Percentiles rank a stretch among this genome's conserved stretches.
phyloP scores from a whole-genome alignment of 768 basidiomycete species.

The Suillus discolor region DNA sequence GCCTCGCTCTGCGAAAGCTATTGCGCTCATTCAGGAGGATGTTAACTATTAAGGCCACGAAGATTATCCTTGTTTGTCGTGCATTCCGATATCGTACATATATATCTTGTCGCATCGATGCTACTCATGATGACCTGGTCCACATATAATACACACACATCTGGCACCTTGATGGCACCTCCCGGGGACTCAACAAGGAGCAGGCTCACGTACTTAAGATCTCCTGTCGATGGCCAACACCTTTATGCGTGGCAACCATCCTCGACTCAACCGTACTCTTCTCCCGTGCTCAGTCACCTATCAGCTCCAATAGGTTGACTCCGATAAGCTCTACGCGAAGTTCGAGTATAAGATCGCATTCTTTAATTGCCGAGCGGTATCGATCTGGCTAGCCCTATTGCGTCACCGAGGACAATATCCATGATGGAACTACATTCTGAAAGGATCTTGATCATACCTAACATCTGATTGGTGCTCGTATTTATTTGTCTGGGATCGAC shows the following conservation, averaged over 20 bases:
- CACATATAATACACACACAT: neutral
- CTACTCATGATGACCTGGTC: neutral
- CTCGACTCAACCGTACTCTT: neutral
- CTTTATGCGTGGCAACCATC: neutral
- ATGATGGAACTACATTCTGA: slow-evolving; percentile 65
- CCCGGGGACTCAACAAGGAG: neutral
- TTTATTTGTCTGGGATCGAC: slow-evolving; percentile 14
- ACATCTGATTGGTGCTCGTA: slow-evolving; percentile 19
- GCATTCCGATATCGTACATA: neutral
- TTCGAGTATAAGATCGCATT: slow-evolving; percentile 31
- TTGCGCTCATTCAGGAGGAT: slow-evolving; percentile 48
- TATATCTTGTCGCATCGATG: neutral
- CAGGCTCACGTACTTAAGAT: neutral
- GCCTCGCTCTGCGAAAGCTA: slow-evolving; percentile 52
- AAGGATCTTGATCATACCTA: slow-evolving; percentile 36
- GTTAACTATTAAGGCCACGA: slow-evolving; percentile 16
- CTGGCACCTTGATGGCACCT: neutral
- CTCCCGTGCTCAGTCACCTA: too few species aligned
- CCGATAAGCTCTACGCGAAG: slow-evolving; percentile 11
- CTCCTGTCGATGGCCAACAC: neutral
- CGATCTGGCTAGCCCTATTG: slow-evolving; percentile 42
- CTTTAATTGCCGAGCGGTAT: slow-evolving; percentile 39
- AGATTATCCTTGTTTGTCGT: neutral
- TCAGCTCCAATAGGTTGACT: too few species aligned
- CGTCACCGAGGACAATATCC: slow-evolving; percentile 57